phyloP scores from a whole-genome alignment of 768 basidiomycete species.

The Cytidiella melzeri region DNA sequence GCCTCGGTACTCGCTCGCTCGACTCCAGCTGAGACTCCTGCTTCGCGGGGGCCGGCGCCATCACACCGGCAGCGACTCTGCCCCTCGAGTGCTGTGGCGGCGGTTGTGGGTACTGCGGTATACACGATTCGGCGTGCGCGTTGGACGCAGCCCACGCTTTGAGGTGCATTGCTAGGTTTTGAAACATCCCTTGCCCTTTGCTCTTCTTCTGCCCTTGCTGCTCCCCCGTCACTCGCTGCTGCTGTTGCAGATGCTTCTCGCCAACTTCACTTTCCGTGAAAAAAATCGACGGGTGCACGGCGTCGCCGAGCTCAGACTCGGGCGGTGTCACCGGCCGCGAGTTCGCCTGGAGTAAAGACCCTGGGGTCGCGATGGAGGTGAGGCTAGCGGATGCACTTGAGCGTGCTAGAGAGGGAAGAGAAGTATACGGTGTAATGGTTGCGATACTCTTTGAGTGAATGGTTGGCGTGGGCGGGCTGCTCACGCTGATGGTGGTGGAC shows the following conservation, averaged over 20 bases:
- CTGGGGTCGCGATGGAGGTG: slow-evolving; percentile 46
- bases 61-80: too few relatives aligned
- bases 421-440: not conserved
- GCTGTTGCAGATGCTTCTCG: not conserved
- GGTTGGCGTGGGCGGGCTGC: not conserved
- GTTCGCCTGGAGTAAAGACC: slow-evolving; percentile 11
- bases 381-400: slow-evolving; percentile 13
- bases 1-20: too few relatives aligned
- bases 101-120: too few relatives aligned
- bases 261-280: slow-evolving; percentile 4
- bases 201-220: not conserved
- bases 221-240: not conserved
- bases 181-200: not conserved
- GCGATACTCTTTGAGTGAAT: not conserved
- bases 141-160: not conserved
- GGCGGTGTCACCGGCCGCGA: slow-evolving; percentile 5
- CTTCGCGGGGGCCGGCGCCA: too few relatives aligned
- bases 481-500: not conserved
- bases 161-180: not conserved
- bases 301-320: slow-evolving; percentile 7
- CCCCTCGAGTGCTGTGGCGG: too few relatives aligned
- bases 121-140: not conserved
- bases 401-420: slow-evolving; percentile 19
- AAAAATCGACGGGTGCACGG: not conserved
- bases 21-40: too few relatives aligned